These are phyloP conservation scores for Monosporozyma aerobia DNA, from an alignment of 805 yeast genomes.

Conservation along the genomic window DNA sequence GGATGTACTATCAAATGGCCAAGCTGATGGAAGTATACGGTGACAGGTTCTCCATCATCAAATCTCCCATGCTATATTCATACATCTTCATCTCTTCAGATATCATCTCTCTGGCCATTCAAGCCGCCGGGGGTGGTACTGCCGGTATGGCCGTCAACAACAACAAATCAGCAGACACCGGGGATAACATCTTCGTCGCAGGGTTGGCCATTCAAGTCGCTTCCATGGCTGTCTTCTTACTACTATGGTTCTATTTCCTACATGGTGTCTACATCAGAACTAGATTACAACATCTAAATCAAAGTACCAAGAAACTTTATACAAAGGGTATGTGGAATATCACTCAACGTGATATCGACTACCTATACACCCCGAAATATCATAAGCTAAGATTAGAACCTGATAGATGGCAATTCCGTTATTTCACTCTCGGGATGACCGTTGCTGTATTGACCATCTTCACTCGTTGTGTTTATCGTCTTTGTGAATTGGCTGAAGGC, in stretches of 20 bases:
- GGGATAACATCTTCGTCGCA: slow-evolving; percentile 49
- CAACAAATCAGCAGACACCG: slow-evolving; percentile 17
- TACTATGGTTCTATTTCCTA: slow-evolving; percentile 41
- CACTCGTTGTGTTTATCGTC: slow-evolving; percentile 63
- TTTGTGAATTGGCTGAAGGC: slow-evolving; percentile 55
- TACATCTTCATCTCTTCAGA: slow-evolving; percentile 60
- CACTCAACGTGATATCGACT: slow-evolving; percentile 16
- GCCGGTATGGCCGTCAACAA: slow-evolving; percentile 41
- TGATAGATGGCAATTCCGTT: slow-evolving; percentile 30
- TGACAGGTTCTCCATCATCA: slow-evolving; percentile 37
- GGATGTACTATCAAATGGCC: slow-evolving; percentile 63
- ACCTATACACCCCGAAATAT: slow-evolving; percentile 21
- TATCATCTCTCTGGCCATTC: slow-evolving; percentile 51
- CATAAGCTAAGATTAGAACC: slow-evolving; percentile 22
- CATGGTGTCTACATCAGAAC: slow-evolving; percentile 30
- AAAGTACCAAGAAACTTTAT: slow-evolving; percentile 10
- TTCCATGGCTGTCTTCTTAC: slow-evolving; percentile 53
- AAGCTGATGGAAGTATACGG: slow-evolving; percentile 59
- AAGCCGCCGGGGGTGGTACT: slow-evolving; percentile 70
- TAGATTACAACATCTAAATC: slow-evolving; percentile 15
- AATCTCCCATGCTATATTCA: slow-evolving; percentile 33
- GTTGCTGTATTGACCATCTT: slow-evolving; percentile 46
- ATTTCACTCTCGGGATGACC: slow-evolving; percentile 38
- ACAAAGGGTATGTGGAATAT: slow-evolving; percentile 11
- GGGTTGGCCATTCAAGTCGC: slow-evolving; percentile 73